Percentiles rank a stretch among this genome's conserved stretches.
Conservation (phyloP, 352 stramenopile species). For the Globisporangium emineosum region DNA sequence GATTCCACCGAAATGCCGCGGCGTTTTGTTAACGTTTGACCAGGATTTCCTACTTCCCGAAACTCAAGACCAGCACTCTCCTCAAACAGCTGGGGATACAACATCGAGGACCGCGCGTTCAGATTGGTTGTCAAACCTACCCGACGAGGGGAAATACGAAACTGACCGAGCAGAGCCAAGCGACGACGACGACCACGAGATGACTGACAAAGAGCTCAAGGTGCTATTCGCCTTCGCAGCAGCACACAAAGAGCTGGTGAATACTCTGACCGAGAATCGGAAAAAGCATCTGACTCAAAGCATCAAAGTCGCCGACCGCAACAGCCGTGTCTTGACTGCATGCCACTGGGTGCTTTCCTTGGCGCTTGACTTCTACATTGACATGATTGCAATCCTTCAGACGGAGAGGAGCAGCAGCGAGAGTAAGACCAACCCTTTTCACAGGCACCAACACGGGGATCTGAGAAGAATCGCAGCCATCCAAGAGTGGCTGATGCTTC, state of each 20-base stretch:
- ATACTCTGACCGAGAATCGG: slow-evolving; percentile 33
- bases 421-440: background rate
- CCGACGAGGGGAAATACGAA: background rate
- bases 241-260: slow-evolving; percentile 27
- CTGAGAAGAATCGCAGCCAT: background rate
- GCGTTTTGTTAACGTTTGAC: slow-evolving; percentile 31
- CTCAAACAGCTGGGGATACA: background rate
- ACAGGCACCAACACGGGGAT: background rate
- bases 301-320: slow-evolving; percentile 30
- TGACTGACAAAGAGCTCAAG: slow-evolving; percentile 23
- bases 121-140: background rate
- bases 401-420: slow-evolving; percentile 5
- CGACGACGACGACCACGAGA: background rate
- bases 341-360: slow-evolving; percentile 37
- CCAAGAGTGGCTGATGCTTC: slow-evolving; percentile 33
- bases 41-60: slow-evolving; percentile 26
- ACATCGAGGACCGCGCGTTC: background rate
- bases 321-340: slow-evolving; percentile 27
- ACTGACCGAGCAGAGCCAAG: background rate
- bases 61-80: too few species aligned
- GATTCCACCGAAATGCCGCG: slow-evolving; percentile 36
- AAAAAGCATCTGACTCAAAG: slow-evolving; percentile 34
- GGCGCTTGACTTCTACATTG: slow-evolving; percentile 37
- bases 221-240: slow-evolving; percentile 27
- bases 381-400: slow-evolving; percentile 18